Percentiles rank a stretch among this genome's conserved stretches.
Evolutionary conservation across 176 grass and related monocot species (phyloP).

Genomic region (Carex pumila): DNA sequence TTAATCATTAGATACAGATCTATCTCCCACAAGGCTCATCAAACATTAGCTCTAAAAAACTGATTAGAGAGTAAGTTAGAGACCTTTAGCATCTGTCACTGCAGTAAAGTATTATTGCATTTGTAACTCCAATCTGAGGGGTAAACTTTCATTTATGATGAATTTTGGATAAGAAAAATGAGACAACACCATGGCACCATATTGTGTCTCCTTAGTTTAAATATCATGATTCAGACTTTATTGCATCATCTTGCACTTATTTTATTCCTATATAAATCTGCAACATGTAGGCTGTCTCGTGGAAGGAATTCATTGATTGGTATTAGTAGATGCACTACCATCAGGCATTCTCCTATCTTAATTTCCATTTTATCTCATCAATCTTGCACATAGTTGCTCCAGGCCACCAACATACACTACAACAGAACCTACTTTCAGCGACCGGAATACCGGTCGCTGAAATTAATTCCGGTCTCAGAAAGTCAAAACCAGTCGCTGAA

Average conservation of each 20-base stretch:
- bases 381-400: neutral
- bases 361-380: neutral
- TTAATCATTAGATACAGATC: too few species aligned
- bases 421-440: too few species aligned
- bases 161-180: neutral
- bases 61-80: too few species aligned
- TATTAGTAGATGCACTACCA: constrained; percentile 6
- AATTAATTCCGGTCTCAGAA: too few species aligned
- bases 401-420: neutral
- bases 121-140: neutral
- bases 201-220: neutral
- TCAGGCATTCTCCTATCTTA: constrained; percentile 17
- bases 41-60: too few species aligned
- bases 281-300: constrained; percentile 13
- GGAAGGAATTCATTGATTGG: constrained; percentile 9
- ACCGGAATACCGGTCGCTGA: too few species aligned
- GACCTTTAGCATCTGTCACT: too few species aligned
- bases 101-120: too few species aligned
- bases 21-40: too few species aligned
- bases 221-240: neutral
- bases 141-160: neutral
- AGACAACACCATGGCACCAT: neutral
- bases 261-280: constrained; percentile 1
- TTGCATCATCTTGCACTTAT: neutral
- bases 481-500: too few species aligned